Evolutionary conservation across 2,329 filamentous ascomycete species (phyloP).

Genomic region (Didymella lethalis): DNA sequence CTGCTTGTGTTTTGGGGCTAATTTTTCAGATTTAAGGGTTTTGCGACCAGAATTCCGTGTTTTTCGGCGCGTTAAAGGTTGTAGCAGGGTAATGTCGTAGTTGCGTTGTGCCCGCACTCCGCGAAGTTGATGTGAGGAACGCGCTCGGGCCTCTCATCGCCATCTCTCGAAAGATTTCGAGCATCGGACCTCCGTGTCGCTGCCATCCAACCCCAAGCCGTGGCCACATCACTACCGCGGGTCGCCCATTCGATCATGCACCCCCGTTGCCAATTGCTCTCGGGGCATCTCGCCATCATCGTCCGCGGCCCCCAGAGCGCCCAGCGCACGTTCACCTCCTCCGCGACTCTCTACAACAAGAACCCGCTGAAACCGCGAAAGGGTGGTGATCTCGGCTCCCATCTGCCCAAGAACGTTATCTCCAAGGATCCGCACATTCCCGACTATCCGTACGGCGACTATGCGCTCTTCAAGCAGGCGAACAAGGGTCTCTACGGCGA

Average conservation of each 20-base stretch:
- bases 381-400: constrained; percentile 48
- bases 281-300: constrained; percentile 29
- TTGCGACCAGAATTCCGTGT: neutral
- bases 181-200: constrained; percentile 36
- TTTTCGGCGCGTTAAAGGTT: too few relatives aligned
- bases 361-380: constrained; percentile 39
- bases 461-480: constrained; percentile 78
- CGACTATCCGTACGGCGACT: constrained; percentile 75
- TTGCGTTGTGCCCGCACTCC: neutral
- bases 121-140: constrained; percentile 1
- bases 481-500: constrained; percentile 77
- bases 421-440: constrained; percentile 47
- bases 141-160: constrained; percentile 7
- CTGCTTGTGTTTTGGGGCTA: neutral
- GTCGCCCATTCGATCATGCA: constrained; percentile 34
- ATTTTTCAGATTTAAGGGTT: neutral
- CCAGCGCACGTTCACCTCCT: constrained; percentile 41
- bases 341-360: constrained; percentile 31
- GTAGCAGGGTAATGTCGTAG: neutral
- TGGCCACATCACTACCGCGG: constrained; percentile 27
- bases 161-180: constrained; percentile 27
- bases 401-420: constrained; percentile 47
- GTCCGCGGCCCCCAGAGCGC: constrained; percentile 26
- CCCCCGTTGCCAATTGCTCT: constrained; percentile 42
- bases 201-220: constrained; percentile 24